Evolutionary conservation across 192 early-diverging fungal species (phyloP), one percentile per base, ranked within the genome.

Genomic region (Podila horticola): DNA sequence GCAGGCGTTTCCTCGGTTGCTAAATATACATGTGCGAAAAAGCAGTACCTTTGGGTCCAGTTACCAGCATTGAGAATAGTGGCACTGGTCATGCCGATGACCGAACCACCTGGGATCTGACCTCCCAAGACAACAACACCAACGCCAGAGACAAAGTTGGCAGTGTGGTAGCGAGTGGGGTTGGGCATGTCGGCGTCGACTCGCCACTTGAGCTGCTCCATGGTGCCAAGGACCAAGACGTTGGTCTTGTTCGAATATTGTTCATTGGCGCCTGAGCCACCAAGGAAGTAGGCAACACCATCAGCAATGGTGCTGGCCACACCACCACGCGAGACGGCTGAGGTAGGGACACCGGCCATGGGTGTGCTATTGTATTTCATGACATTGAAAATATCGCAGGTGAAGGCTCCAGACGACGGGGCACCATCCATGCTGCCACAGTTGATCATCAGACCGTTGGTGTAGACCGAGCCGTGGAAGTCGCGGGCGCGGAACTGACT

Each of bases 111-210:
- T 0, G 19, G 22, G 34, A 48, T 30, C 22, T 57, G 69, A 15
- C 77, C 77, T 17, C 77, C 77, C 4, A 81, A 24, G 20, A 81
- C 58, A 2, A 81, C 34, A 9, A 69, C 0, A 9, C 62, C 71
- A 26, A 24, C 17, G 51, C 45, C 28, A 2, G 50, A 52, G 28
- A 81, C 49, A 31, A 33, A 81, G 15, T 66, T 81, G 0, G 71
- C 77, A 6, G 77, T 73, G 60, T 81, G 77, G 34, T 64, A 72
- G 9, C 49, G 72, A 4, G 49, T 31, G 10, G 62, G 50, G 5
- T 13, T 7, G 3, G 30, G 28, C 64, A 79, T 68, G 7, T 17
- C 7, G 1, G 59, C 28, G 28, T 19, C 51, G 7, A 55, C 29
- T 10, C 58, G 64, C 75, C 75, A 79, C 24, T 19, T 48, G 36